These are phyloP conservation scores for Amanita phalloides DNA, from an alignment of 768 basidiomycete species.

Conservation along the genomic window DNA sequence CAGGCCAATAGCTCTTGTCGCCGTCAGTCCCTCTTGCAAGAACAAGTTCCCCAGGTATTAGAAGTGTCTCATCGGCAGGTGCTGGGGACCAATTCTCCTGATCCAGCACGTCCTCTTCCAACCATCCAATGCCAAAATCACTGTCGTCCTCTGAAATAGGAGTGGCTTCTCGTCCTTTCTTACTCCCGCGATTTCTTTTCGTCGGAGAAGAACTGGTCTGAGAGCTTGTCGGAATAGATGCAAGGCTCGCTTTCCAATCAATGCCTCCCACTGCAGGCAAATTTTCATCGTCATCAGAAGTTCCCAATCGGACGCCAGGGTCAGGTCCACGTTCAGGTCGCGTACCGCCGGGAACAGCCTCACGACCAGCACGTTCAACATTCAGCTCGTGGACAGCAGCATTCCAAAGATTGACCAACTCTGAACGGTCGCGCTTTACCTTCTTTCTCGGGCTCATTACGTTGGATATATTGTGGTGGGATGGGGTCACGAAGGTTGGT, in stretches of 20 bases:
- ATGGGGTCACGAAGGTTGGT: slow-evolving; percentile 15
- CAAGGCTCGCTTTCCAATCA: slow-evolving; percentile 4
- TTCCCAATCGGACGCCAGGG: neutral
- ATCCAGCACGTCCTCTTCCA: slow-evolving; percentile 4
- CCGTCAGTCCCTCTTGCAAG: slow-evolving; percentile 34
- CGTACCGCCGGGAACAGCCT: neutral
- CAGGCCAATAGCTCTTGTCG: slow-evolving; percentile 54
- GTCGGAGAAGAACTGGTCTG: neutral
- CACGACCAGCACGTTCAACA: neutral
- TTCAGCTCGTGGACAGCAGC: neutral
- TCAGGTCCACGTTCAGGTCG: neutral
- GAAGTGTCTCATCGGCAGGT: slow-evolving; percentile 34
- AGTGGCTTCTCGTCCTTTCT: slow-evolving; percentile 4
- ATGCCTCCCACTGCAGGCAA: slow-evolving; percentile 6
- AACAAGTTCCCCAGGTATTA: slow-evolving; percentile 60
- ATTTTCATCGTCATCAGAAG: slow-evolving; percentile 1
- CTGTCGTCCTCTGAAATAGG: slow-evolving; percentile 7
- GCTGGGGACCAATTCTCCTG: slow-evolving; percentile 27
- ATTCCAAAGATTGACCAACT: slow-evolving; percentile 1
- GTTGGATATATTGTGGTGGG: neutral
- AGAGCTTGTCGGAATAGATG: neutral
- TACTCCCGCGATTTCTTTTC: slow-evolving; percentile 4
- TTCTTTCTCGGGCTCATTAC: slow-evolving; percentile 3
- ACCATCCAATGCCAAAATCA: slow-evolving; percentile 2
- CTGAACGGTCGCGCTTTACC: slow-evolving; percentile 3